Percentiles rank a stretch among this genome's conserved stretches.
Conservation (phyloP, 208 protist genomes). For the Herpetomonas samuelpessoai region DNA sequence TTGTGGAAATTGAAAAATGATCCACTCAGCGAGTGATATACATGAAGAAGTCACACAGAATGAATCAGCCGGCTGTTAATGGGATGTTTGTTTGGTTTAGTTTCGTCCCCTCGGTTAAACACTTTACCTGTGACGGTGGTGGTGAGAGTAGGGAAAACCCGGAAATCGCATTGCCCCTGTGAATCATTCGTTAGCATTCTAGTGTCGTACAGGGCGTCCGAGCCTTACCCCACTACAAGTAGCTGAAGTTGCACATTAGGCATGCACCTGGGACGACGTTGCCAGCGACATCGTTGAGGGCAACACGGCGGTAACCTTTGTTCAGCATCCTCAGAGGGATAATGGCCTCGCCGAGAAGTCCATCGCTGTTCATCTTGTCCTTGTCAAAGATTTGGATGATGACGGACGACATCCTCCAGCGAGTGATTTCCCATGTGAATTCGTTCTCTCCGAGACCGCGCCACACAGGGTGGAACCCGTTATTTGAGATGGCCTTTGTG, state of each 20-base stretch:
- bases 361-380: constrained; percentile 25
- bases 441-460: constrained; percentile 27
- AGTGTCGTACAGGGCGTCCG: no score
- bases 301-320: constrained; percentile 36
- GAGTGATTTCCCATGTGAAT: constrained; percentile 38
- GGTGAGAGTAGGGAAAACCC: no score
- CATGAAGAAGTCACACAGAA: no score
- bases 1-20: no score
- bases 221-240: no score
- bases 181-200: no score
- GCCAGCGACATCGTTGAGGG: constrained; percentile 31
- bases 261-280: constrained; percentile 29
- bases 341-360: constrained; percentile 37
- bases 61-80: no score
- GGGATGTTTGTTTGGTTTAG: no score
- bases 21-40: no score
- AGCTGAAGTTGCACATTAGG: constrained; percentile 26
- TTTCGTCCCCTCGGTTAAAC: no score
- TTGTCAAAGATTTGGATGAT: constrained; percentile 56
- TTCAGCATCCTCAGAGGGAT: constrained; percentile 36
- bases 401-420: constrained; percentile 31
- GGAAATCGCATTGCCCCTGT: no score
- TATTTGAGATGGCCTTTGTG: constrained; percentile 41
- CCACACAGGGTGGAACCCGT: constrained; percentile 65
- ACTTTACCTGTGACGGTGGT: no score